Evolutionary conservation across 2,329 filamentous ascomycete species (phyloP), one percentile per base, ranked within the genome.

Genomic region (Epichloe bromicola): DNA sequence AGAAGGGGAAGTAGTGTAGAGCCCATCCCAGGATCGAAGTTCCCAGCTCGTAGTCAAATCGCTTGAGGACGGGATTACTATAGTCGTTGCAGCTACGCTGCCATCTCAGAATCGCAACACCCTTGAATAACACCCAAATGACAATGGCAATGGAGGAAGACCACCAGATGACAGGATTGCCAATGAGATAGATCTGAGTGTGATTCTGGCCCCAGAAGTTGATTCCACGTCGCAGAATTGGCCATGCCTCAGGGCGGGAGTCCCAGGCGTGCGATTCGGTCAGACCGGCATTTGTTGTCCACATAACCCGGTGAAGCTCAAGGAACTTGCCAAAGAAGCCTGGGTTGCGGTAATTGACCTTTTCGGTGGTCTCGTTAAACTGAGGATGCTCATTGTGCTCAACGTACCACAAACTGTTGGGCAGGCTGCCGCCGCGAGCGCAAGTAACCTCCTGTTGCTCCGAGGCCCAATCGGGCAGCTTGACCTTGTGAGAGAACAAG

Each of bases 371-470:
- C 2, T 76, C 75, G 20, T 80, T 80, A 49, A 96, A 78, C 61
- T 79, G 73, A 11, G 89, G 86, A 63, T 97, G 93, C 54, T 83
- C 77, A 66, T 98, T 98, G 58, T 81, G 80, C 70, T 98, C 93
- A 55, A 98, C 75, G 62, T 96, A 97, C 93, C 93, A 98, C 58
- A 98, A 71, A 62, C 89, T 95, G 78, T 98, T 98, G 51, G 93
- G 93, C 38, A 96, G 73, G 55, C 89, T 95, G 59, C 89, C 93
- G 46, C 87, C 85, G 59, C 83, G 85, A 7, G 93, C 93, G 64
- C 93, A 98, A 19, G 91, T 97, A n/a, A 98, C 93, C 69, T 98
- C 93, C 67, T 98, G 93, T 68, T 98, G 93, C 67, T 97, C 93
- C 49, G 85, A 98, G 45, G 87, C 93, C 93, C 93, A 98, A 3